Conservation (phyloP, 1,139 yeast species). For the Petasospora fabianii region DNA sequence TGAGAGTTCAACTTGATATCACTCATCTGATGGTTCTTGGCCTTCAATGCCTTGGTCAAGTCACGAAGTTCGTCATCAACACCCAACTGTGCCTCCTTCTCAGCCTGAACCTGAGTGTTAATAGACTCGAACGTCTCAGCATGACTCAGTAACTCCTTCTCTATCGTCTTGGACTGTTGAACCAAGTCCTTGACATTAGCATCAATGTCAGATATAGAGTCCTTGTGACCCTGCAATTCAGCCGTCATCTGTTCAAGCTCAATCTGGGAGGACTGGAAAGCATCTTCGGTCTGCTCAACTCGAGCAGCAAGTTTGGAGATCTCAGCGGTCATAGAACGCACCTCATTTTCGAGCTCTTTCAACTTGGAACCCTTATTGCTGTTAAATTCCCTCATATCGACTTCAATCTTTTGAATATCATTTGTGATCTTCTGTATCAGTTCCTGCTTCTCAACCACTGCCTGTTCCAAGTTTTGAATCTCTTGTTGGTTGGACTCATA, state of each 20-base stretch:
- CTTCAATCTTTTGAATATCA: conserved; percentile 58
- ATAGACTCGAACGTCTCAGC: conserved; percentile 35
- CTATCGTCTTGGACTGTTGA: conserved; percentile 32
- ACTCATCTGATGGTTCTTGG: conserved; percentile 49
- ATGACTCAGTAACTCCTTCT: conserved; percentile 31
- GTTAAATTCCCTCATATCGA: conserved; percentile 79
- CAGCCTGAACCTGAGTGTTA: conserved; percentile 51
- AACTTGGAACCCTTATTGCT: conserved; percentile 79
- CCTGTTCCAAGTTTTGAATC: conserved; percentile 41
- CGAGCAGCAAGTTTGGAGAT: conserved; percentile 40
- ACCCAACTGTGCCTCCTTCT: conserved; percentile 60
- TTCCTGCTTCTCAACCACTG: conserved; percentile 36
- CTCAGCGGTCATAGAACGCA: conserved; percentile 37
- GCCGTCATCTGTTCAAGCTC: conserved; percentile 65
- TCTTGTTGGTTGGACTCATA: conserved; percentile 48
- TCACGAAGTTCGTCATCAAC: conserved; percentile 77
- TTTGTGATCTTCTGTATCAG: conserved; percentile 29
- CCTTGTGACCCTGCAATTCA: conserved; percentile 49
- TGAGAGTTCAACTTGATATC: conserved; percentile 55
- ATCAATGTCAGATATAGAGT: conserved; percentile 37
- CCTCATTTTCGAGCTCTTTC: conserved; percentile 59
- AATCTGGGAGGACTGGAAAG: conserved; percentile 62
- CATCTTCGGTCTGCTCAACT: conserved; percentile 46
- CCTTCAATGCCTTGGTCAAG: conserved; percentile 47
- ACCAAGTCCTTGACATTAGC: conserved; percentile 38